Percentiles rank a stretch among this genome's conserved stretches.
Evolutionary conservation across 2,329 filamentous ascomycete genomes (phyloP).

Genomic region (Tolypocladium ophioglossoides): DNA sequence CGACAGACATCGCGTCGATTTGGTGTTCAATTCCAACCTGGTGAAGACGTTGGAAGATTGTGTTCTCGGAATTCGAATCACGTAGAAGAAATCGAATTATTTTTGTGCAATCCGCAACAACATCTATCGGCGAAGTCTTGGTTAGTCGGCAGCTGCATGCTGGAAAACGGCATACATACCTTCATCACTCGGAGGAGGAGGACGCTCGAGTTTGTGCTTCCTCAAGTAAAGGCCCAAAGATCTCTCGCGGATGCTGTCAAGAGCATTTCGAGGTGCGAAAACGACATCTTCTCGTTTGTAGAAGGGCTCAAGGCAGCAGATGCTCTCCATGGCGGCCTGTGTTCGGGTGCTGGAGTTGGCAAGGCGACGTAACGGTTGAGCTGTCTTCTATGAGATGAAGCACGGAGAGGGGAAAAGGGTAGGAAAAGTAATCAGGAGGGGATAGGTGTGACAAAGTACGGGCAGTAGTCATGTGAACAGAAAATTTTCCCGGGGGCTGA

Average conservation of each 20-base stretch:
- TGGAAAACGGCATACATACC: background rate
- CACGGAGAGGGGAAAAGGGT: too few relatives aligned
- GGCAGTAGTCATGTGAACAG: background rate
- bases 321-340: slow-evolving; percentile 9
- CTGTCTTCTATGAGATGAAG: too few relatives aligned
- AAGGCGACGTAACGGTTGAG: background rate
- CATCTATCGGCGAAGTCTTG: slow-evolving; percentile 1
- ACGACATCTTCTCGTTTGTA: slow-evolving; percentile 10
- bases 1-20: slow-evolving; percentile 2
- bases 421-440: too few relatives aligned
- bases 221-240: slow-evolving; percentile 6
- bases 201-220: slow-evolving; percentile 1
- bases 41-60: slow-evolving; percentile 6
- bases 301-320: slow-evolving; percentile 12
- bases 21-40: background rate
- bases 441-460: background rate
- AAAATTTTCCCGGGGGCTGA: background rate
- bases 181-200: background rate
- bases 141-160: background rate
- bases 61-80: slow-evolving; percentile 3
- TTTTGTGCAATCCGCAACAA: slow-evolving; percentile 3
- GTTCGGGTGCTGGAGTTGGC: background rate
- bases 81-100: slow-evolving; percentile 5
- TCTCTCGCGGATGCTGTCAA: slow-evolving; percentile 4
- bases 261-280: slow-evolving; percentile 3